phyloP scores from a whole-genome alignment of 169 alveolate species.

The Amoebophrya sp. region DNA sequence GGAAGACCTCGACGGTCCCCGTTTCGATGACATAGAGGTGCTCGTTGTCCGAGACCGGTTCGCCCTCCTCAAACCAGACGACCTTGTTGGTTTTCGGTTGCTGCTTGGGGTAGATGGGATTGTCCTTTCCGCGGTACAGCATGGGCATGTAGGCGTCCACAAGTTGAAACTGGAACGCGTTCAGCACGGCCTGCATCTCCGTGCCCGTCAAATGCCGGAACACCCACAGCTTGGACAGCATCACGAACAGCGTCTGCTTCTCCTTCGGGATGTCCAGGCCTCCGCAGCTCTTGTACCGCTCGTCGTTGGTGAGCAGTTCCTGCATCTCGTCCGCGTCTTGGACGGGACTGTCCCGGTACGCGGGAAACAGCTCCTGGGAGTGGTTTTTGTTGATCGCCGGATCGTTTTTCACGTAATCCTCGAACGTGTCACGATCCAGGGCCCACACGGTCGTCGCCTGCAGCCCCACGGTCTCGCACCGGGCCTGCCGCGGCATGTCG shows the following conservation, averaged over 20 bases:
- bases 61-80: neutral
- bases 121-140: neutral
- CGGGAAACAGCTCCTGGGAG: neutral
- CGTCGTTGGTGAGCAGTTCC: neutral
- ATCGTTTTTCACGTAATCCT: neutral
- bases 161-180: neutral
- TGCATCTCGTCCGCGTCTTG: neutral
- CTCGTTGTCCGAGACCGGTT: neutral
- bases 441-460: neutral
- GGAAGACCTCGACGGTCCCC: neutral
- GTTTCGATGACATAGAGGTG: neutral
- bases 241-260: neutral
- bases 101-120: neutral
- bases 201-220: neutral
- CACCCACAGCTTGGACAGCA: neutral
- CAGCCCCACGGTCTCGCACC: neutral
- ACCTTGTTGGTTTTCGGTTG: neutral
- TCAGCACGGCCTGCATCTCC: neutral
- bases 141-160: neutral
- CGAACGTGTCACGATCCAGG: neutral
- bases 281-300: neutral
- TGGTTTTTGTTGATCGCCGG: neutral
- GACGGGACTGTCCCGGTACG: neutral
- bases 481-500: constrained; percentile 26
- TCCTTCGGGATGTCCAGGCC: neutral